phyloP scores from a whole-genome alignment of 2,329 filamentous ascomycete genomes.

The Hypoxylon sp. region DNA sequence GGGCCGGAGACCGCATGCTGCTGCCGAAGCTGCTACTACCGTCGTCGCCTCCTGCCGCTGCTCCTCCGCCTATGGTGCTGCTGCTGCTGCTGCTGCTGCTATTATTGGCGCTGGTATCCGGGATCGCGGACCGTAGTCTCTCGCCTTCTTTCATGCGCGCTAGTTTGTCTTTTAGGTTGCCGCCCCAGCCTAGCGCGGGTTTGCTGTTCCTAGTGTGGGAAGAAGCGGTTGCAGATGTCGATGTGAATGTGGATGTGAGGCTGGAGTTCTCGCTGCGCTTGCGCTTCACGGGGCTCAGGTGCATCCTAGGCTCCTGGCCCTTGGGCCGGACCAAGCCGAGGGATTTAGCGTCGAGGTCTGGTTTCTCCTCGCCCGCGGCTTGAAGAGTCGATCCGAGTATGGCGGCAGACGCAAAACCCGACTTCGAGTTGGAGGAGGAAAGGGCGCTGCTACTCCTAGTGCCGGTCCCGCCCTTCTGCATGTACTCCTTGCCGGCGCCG shows the following conservation, averaged over 20 bases:
- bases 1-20: slow-evolving; percentile 63
- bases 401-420: background rate
- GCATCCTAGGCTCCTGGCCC: slow-evolving; percentile 63
- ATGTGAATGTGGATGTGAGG: slow-evolving; percentile 51
- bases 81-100: background rate
- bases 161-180: slow-evolving; percentile 68
- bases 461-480: slow-evolving; percentile 60
- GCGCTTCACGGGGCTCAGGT: slow-evolving; percentile 73
- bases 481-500: slow-evolving; percentile 79
- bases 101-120: slow-evolving; percentile 5
- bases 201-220: slow-evolving; percentile 3
- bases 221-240: slow-evolving; percentile 25
- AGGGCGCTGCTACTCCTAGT: slow-evolving; percentile 28
- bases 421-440: background rate
- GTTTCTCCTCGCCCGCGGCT: slow-evolving; percentile 55
- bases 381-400: slow-evolving; percentile 48
- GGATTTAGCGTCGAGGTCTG: slow-evolving; percentile 61
- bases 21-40: slow-evolving; percentile 47
- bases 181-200: slow-evolving; percentile 70
- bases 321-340: slow-evolving; percentile 61
- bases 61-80: background rate
- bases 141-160: slow-evolving; percentile 74
- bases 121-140: slow-evolving; percentile 55
- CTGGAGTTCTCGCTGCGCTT: slow-evolving; percentile 71
- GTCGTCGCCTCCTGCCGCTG: background rate